Evolutionary conservation across 495 filamentous ascomycete genomes (phyloP).

Genomic region (Penicillium desertorum): DNA sequence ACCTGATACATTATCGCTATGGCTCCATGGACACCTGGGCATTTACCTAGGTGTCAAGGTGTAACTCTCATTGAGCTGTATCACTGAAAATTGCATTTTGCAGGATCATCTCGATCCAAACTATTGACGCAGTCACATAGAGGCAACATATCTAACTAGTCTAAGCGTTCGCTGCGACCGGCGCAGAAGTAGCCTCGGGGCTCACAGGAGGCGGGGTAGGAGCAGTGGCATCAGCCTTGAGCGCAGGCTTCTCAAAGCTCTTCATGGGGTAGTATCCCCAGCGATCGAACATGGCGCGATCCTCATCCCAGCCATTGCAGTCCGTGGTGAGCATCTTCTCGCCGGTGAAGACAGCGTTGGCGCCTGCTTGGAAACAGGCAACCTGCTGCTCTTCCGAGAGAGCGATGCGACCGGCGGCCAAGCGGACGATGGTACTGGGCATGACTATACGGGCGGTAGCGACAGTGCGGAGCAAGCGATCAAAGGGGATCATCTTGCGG

Average conservation of each 20-base stretch:
- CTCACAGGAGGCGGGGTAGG: constrained; percentile 15
- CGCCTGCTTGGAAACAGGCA: constrained; percentile 79
- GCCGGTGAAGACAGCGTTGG: constrained; percentile 85
- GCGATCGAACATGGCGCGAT: constrained; percentile 71
- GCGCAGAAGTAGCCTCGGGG: constrained; percentile 25
- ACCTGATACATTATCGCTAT: not conserved
- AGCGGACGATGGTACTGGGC: constrained; percentile 74
- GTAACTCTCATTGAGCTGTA: not conserved
- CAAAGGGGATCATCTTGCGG: constrained; percentile 66
- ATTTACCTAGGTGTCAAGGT: not conserved
- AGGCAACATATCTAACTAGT: not conserved
- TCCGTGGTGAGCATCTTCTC: constrained; percentile 91
- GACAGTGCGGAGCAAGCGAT: constrained; percentile 70
- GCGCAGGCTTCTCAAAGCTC: constrained; percentile 44
- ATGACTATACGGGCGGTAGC: constrained; percentile 76
- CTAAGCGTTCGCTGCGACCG: constrained; percentile 31
- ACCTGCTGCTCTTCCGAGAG: constrained; percentile 81
- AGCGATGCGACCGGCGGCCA: constrained; percentile 76
- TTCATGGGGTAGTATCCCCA: constrained; percentile 76
- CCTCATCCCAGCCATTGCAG: constrained; percentile 86
- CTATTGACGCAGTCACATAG: constrained; percentile 1
- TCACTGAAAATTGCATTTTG: not conserved
- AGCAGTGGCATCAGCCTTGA: constrained; percentile 7
- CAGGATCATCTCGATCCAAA: not conserved
- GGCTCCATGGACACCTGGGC: not conserved